These are phyloP conservation scores for Podaxis sp. DNA, from an alignment of 768 basidiomycete species.

Conservation along the genomic window DNA sequence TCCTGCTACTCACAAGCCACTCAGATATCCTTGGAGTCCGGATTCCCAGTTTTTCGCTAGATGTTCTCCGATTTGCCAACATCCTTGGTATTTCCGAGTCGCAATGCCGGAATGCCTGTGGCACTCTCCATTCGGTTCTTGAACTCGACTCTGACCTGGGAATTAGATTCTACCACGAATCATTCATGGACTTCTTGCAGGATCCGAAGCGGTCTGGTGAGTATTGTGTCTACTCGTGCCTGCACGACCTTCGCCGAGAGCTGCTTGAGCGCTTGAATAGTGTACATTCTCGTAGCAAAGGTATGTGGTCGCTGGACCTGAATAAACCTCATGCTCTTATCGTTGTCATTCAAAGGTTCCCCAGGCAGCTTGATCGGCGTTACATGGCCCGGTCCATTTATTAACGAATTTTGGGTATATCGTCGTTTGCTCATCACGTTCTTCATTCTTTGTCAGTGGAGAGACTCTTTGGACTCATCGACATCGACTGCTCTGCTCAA, in stretches of 20 bases:
- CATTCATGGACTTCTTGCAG: slow-evolving; percentile 2
- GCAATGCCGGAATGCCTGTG: neutral
- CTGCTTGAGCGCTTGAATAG: neutral
- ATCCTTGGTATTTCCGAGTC: neutral
- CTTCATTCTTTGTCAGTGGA: neutral
- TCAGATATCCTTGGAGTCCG: neutral
- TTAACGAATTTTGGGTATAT: neutral
- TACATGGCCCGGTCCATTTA: neutral
- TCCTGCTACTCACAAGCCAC: neutral
- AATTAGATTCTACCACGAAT: neutral
- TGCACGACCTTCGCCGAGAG: neutral
- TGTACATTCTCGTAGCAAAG: neutral
- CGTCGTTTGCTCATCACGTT: neutral
- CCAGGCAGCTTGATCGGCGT: neutral
- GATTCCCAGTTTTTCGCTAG: too few species aligned
- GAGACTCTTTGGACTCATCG: neutral
- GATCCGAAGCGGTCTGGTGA: neutral
- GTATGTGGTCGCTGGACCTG: neutral
- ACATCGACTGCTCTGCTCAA: neutral
- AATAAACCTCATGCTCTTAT: too few species aligned
- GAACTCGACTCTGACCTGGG: neutral
- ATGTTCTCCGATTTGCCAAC: neutral
- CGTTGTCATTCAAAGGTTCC: neutral
- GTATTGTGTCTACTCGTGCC: neutral
- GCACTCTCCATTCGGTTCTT: neutral